Evolutionary conservation across 1,139 yeast species (phyloP).

Genomic region (Martiniozyma asiatica): DNA sequence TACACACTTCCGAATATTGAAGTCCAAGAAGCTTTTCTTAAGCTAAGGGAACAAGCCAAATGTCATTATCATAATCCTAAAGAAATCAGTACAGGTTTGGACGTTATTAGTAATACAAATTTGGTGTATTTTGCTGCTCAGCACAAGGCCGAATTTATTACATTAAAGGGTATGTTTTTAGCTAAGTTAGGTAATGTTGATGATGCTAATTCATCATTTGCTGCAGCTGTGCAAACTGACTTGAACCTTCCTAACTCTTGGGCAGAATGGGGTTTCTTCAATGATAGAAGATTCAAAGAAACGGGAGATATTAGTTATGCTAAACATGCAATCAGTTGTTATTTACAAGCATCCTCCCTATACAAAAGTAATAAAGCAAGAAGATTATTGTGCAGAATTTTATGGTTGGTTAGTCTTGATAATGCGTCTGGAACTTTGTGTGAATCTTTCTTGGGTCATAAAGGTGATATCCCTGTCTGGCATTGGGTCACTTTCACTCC

Average conservation of each 20-base stretch:
- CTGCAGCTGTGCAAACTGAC: slow-evolving; percentile 94
- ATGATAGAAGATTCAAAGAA: slow-evolving; percentile 79
- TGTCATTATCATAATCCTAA: slow-evolving; percentile 87
- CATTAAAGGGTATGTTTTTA: slow-evolving; percentile 94
- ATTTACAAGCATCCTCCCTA: slow-evolving; percentile 92
- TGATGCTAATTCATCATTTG: slow-evolving; percentile 95
- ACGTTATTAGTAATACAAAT: slow-evolving; percentile 93
- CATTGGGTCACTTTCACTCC: slow-evolving; percentile 98
- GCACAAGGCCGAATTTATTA: slow-evolving; percentile 95
- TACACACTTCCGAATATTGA: slow-evolving; percentile 95
- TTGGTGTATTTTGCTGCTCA: slow-evolving; percentile 92
- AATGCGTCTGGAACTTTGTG: slow-evolving; percentile 73
- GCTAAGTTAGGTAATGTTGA: slow-evolving; percentile 82
- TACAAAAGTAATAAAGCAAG: slow-evolving; percentile 90
- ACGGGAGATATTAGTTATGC: slow-evolving; percentile 76
- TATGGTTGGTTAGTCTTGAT: slow-evolving; percentile 91
- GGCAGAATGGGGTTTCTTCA: slow-evolving; percentile 99
- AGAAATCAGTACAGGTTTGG: slow-evolving; percentile 87
- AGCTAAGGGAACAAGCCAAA: slow-evolving; percentile 92
- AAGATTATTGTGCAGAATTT: slow-evolving; percentile 72
- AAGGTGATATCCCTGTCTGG: slow-evolving; percentile 98
- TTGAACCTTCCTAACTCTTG: slow-evolving; percentile 92
- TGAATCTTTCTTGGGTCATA: slow-evolving; percentile 79
- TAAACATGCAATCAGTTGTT: slow-evolving; percentile 89
- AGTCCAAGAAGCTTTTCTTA: slow-evolving; percentile 94